These are phyloP conservation scores for Capsicum pubescens DNA, from an alignment of 257 asterid genomes.

Conservation along the genomic window DNA sequence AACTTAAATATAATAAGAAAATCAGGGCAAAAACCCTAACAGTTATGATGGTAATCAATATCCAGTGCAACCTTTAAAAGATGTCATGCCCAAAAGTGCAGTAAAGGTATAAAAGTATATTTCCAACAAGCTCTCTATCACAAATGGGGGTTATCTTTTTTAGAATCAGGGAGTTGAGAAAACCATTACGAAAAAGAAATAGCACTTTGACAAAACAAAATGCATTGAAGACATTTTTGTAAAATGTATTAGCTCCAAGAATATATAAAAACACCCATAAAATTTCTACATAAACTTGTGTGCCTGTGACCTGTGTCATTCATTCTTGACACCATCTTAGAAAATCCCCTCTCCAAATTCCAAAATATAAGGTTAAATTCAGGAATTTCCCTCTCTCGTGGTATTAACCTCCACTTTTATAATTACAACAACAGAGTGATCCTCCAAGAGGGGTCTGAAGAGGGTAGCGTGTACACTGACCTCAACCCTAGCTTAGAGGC, in stretches of 20 bases:
- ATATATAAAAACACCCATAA: neutral
- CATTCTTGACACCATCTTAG: neutral
- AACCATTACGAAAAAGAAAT: neutral
- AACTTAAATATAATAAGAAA: no score
- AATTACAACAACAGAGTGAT: neutral
- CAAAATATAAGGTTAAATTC: neutral
- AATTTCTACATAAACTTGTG: neutral
- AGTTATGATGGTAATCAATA: conserved; percentile 91
- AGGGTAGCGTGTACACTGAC: no score
- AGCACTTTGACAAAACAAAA: neutral
- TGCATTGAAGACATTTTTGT: neutral
- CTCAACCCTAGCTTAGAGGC: no score
- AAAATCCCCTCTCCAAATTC: neutral
- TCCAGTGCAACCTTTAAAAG: conserved; percentile 83
- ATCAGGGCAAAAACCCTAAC: no score
- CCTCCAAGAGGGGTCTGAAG: no score
- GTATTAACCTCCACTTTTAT: conserved; percentile 1
- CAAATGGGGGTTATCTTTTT: conserved; percentile 3
- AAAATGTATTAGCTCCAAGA: neutral
- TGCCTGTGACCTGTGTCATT: neutral
- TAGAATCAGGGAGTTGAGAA: neutral
- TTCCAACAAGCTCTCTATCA: neutral
- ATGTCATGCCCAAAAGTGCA: conserved; percentile 20
- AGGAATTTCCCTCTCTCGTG: neutral
- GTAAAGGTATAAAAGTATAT: neutral